Evolutionary conservation across 2,329 filamentous ascomycete genomes (phyloP).

Genomic region (Pseudocercospora ulei): DNA sequence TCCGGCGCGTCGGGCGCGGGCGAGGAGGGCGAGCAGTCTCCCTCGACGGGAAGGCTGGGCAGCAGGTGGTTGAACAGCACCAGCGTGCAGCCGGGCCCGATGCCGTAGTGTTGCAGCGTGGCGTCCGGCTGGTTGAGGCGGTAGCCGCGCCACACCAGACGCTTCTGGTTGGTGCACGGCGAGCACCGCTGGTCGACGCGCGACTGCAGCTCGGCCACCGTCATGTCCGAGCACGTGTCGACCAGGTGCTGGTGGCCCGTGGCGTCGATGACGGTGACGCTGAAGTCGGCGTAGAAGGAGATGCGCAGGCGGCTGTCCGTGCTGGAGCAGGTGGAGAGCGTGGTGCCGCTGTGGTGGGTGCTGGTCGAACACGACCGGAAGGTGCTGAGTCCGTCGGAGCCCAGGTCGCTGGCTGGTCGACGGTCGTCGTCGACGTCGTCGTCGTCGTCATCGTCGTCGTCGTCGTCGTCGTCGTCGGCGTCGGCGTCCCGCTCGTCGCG

Average conservation of each 20-base stretch:
- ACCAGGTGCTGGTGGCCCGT: slow-evolving; percentile 9
- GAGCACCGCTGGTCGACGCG: slow-evolving; percentile 14
- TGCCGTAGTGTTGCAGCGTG: slow-evolving; percentile 14
- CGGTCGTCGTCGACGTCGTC: slow-evolving; percentile 9
- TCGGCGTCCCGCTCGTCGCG: slow-evolving; percentile 1
- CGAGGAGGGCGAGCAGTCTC: too few species aligned
- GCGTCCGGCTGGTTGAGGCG: slow-evolving; percentile 18
- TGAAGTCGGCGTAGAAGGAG: slow-evolving; percentile 9
- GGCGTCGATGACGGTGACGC: slow-evolving; percentile 8
- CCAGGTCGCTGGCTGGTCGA: slow-evolving; percentile 1
- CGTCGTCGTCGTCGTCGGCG: background rate
- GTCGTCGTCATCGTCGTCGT: slow-evolving; percentile 3
- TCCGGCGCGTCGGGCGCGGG: background rate
- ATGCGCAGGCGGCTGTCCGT: slow-evolving; percentile 1
- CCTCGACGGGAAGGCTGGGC: slow-evolving; percentile 6
- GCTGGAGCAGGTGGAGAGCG: slow-evolving; percentile 1
- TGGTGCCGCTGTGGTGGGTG: too few species aligned
- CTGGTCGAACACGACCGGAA: too few species aligned
- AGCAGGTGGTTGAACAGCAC: slow-evolving; percentile 6
- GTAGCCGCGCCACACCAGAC: slow-evolving; percentile 17
- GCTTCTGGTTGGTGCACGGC: slow-evolving; percentile 12
- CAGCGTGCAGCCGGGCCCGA: slow-evolving; percentile 4
- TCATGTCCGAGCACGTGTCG: slow-evolving; percentile 12
- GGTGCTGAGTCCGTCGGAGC: too few species aligned
- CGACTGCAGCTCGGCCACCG: slow-evolving; percentile 12